phyloP scores from a whole-genome alignment of 768 basidiomycete species.

The Bullera alba region DNA sequence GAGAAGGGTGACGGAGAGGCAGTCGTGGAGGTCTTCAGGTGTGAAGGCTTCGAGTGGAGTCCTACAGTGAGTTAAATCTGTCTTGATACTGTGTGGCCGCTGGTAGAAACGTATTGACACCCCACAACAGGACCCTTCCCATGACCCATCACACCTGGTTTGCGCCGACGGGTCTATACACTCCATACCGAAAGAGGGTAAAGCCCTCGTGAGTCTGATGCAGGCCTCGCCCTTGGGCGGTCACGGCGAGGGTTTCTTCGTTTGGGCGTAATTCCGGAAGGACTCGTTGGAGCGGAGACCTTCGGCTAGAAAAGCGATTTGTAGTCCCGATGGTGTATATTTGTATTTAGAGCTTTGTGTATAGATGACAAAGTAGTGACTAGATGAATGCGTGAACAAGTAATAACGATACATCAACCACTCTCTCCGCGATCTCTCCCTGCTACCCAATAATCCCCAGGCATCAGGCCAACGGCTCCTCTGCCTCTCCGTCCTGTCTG shows the following conservation, averaged over 20 bases:
- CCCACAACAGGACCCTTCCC: conserved; percentile 56
- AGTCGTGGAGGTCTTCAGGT: conserved; percentile 72
- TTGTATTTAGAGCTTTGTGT: too few relatives aligned
- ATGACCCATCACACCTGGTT: conserved; percentile 61
- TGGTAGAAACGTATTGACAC: neutral
- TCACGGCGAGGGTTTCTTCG: conserved; percentile 2
- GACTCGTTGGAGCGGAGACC: too few relatives aligned
- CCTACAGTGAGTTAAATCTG: conserved; percentile 54
- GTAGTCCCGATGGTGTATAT: too few relatives aligned
- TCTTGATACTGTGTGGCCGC: neutral
- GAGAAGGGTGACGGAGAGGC: conserved; percentile 51
- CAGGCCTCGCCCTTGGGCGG: neutral
- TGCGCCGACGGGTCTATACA: conserved; percentile 74
- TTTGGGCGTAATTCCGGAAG: conserved; percentile 4
- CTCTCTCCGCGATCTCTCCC: conserved; percentile 2
- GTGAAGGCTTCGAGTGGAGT: conserved; percentile 76
- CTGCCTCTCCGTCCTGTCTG: neutral
- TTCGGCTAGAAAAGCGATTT: too few relatives aligned
- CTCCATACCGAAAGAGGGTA: conserved; percentile 58
- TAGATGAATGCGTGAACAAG: too few relatives aligned
- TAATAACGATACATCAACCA: neutral
- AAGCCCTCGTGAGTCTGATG: conserved; percentile 43
- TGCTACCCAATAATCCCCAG: conserved; percentile 20
- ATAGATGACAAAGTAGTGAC: too few relatives aligned
- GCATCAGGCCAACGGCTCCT: neutral